These are phyloP conservation scores for Arthrobotrys sinensis DNA, from an alignment of 2,329 filamentous ascomycete genomes.

Conservation along the genomic window DNA sequence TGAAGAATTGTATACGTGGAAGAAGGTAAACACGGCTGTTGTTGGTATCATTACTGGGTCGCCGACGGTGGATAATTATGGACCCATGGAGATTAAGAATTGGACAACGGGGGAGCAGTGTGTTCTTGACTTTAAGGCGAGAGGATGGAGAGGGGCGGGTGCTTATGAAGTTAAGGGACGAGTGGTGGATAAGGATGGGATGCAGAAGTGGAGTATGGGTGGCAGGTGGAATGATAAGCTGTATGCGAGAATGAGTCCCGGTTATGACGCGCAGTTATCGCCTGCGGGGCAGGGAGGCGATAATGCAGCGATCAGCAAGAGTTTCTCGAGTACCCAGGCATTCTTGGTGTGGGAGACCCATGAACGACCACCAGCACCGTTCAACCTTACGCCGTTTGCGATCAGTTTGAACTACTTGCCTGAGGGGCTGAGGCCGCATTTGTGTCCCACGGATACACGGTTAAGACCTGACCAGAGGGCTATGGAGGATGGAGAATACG, in stretches of 20 bases:
- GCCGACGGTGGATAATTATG: constrained; percentile 97
- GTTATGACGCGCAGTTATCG: constrained; percentile 81
- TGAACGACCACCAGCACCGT: constrained; percentile 83
- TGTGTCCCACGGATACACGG: constrained; percentile 95
- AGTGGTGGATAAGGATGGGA: constrained; percentile 83
- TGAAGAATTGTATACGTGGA: constrained; percentile 96
- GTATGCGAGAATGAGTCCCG: constrained; percentile 92
- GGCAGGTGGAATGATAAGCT: constrained; percentile 98
- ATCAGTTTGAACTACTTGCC: constrained; percentile 93
- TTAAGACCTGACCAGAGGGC: constrained; percentile 93
- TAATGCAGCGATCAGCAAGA: constrained; percentile 43
- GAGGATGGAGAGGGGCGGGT: constrained; percentile 94
- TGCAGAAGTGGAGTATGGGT: constrained; percentile 88
- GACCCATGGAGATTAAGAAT: constrained; percentile 96
- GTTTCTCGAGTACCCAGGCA: constrained; percentile 76
- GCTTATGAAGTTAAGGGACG: constrained; percentile 91
- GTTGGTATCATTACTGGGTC: constrained; percentile 98
- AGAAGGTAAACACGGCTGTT: constrained; percentile 98
- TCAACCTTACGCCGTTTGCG: constrained; percentile 97
- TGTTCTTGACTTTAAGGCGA: constrained; percentile 90
- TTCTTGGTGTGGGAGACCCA: constrained; percentile 96
- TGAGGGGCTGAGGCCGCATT: constrained; percentile 80
- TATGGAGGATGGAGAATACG: constrained; percentile 99
- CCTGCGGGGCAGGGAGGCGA: constrained; percentile 64
- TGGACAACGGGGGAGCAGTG: constrained; percentile 95